Base-by-base conservation (phyloP, 2,329 filamentous ascomycete genomes). In the Trichoderma atrobrunneum region DNA sequence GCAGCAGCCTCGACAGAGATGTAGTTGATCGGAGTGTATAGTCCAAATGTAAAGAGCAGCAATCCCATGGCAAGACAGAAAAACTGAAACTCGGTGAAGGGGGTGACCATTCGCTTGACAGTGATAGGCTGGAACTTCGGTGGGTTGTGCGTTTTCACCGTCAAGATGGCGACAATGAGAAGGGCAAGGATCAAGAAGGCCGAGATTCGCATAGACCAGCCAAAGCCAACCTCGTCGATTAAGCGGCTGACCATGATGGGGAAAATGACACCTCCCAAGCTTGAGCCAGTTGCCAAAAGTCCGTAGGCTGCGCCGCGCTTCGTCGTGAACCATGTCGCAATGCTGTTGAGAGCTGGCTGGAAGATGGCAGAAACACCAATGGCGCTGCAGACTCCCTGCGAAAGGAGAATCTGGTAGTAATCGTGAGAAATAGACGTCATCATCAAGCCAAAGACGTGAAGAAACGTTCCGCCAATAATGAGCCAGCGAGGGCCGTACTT, bases 391-490 rank as follows among this genome's bases (percentile, higher is more conserved):
- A 84, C 76, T 5, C 80, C 80, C 68, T 84, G 83, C 0, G 81
- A 74, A 1, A 85, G 75, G 11, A 84, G 76, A 67, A 84, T 78
- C 59, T 84, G 82, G 63, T 81, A 84, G 75, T 84, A 84, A 56
- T 82, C 70, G 0, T 74, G 80, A n/a, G 77, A 76, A 8, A 91
- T 78, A 8, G 84, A 87, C 0, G 87, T 84, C 88, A 91, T 90
- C 87, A 92, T 90, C 6, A 91, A 76, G 2, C 87, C 86, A 70
- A 91, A 87, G 18, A 91, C 85, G 70, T 90, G 87, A 39, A 89
- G 77, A 67, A 90, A 79, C 0, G 83, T 85, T 18, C 89, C 89
- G 14, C 78, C 77, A 1, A 88, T 39, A 1, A 91, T 77, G 0
- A 92, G 80, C 61, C 81, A 85, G 32, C 86, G 84, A 0, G 90